Evolutionary conservation across 495 filamentous ascomycete genomes (phyloP).

Genomic region (Daldinia vernicosa): DNA sequence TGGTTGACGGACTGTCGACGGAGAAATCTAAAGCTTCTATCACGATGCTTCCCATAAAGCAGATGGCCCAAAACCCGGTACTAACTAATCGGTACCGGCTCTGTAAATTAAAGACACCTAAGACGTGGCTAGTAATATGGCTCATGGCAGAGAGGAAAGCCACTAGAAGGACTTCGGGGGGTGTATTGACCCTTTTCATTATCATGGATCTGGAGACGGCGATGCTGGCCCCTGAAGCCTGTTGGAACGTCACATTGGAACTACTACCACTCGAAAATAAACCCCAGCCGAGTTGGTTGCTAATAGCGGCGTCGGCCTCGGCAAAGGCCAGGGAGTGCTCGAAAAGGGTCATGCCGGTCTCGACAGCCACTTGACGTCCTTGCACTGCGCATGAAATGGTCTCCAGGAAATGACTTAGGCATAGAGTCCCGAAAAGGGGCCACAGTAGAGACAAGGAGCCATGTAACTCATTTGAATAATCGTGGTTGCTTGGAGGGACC

Average conservation of each 20-base stretch:
- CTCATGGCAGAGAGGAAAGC: conserved; percentile 87
- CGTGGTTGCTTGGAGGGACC: conserved; percentile 59
- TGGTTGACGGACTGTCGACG: conserved; percentile 55
- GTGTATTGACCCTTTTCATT: conserved; percentile 73
- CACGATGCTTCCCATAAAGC: conserved; percentile 82
- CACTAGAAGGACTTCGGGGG: conserved; percentile 88
- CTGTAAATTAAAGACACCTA: conserved; percentile 83
- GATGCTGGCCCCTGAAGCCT: conserved; percentile 53
- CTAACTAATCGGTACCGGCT: conserved; percentile 79
- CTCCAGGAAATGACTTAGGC: conserved; percentile 87
- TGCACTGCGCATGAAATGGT: conserved; percentile 88
- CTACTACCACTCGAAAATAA: conserved; percentile 58
- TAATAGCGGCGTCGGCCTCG: conserved; percentile 88
- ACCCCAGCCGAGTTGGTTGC: conserved; percentile 75
- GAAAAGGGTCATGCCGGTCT: conserved; percentile 96
- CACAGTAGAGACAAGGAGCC: conserved; percentile 87
- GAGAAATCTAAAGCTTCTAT: conserved; percentile 74
- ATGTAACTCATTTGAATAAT: conserved; percentile 54
- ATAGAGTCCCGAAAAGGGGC: conserved; percentile 85
- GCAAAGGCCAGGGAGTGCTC: conserved; percentile 97
- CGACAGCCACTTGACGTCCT: conserved; percentile 77
- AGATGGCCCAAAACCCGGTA: conserved; percentile 87
- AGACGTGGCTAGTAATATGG: conserved; percentile 82
- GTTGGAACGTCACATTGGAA: conserved; percentile 51
- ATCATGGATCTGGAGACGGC: conserved; percentile 66